These are phyloP conservation scores for Kalanchoe fedtschenkoi DNA, from an alignment of 164 flowering plant genomes.

Conservation along the genomic window DNA sequence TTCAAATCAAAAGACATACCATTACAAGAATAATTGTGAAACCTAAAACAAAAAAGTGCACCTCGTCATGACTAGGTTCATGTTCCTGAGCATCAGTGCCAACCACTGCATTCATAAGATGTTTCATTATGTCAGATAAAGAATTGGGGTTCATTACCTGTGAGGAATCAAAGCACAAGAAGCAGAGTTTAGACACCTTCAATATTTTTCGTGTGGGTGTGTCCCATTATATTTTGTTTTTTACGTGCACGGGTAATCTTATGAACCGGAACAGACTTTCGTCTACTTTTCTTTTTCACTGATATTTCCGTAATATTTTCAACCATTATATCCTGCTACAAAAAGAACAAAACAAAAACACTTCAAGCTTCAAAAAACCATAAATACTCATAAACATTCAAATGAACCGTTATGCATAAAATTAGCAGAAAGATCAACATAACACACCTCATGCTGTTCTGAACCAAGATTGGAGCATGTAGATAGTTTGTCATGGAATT, in stretches of 20 bases:
- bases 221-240: no score
- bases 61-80: neutral
- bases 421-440: neutral
- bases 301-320: neutral
- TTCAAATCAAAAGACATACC: neutral
- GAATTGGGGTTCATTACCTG: neutral
- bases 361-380: no score
- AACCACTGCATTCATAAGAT: neutral
- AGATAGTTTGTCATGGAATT: neutral
- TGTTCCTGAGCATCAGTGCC: slow-evolving; percentile 1
- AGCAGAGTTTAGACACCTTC: neutral
- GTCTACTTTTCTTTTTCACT: neutral
- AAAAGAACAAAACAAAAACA: slow-evolving; percentile 1
- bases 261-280: neutral
- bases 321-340: slow-evolving; percentile 15
- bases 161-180: neutral
- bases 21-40: neutral
- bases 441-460: neutral
- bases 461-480: neutral
- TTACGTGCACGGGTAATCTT: neutral
- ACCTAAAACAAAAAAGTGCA: neutral
- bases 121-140: neutral
- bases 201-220: neutral
- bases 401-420: neutral
- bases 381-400: no score